Evolutionary conservation across 345 rosid species (phyloP).

Genomic region (Kernera saxatilis): DNA sequence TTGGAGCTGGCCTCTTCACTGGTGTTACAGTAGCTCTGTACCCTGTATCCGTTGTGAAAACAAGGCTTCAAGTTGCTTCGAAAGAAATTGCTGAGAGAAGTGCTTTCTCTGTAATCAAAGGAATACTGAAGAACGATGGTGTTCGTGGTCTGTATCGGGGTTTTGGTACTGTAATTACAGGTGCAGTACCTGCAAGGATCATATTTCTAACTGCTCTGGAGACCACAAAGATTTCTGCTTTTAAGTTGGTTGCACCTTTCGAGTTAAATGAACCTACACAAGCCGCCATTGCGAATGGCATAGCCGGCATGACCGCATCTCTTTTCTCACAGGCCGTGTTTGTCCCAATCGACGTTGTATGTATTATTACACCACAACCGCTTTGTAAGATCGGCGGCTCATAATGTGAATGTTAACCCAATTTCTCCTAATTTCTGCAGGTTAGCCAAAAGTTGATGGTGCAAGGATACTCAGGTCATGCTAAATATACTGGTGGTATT

Average conservation of each 20-base stretch:
- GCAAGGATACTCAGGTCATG: constrained; percentile 93
- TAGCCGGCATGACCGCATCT: constrained; percentile 91
- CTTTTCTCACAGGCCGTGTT: constrained; percentile 81
- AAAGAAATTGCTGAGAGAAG: constrained; percentile 67
- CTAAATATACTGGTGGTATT: constrained; percentile 78
- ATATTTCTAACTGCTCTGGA: constrained; percentile 84
- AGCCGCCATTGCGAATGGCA: constrained; percentile 92
- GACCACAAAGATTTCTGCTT: constrained; percentile 78
- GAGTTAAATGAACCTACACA: constrained; percentile 66
- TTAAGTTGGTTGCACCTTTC: constrained; percentile 60
- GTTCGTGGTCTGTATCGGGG: constrained; percentile 93
- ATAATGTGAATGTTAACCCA: background rate
- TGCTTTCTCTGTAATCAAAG: constrained; percentile 71
- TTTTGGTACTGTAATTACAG: constrained; percentile 91
- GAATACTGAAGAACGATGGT: constrained; percentile 73
- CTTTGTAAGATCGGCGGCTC: background rate
- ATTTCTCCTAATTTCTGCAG: constrained; percentile 36
- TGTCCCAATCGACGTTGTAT: constrained; percentile 94
- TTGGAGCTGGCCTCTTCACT: constrained; percentile 94
- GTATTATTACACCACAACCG: constrained; percentile 1
- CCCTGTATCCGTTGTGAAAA: constrained; percentile 87
- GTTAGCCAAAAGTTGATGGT: constrained; percentile 98
- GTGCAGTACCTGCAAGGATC: constrained; percentile 88
- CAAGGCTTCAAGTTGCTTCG: constrained; percentile 94
- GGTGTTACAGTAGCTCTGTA: constrained; percentile 88